Base-by-base conservation (phyloP, 176 grass and related monocot species). In the Zizania latifolia region DNA sequence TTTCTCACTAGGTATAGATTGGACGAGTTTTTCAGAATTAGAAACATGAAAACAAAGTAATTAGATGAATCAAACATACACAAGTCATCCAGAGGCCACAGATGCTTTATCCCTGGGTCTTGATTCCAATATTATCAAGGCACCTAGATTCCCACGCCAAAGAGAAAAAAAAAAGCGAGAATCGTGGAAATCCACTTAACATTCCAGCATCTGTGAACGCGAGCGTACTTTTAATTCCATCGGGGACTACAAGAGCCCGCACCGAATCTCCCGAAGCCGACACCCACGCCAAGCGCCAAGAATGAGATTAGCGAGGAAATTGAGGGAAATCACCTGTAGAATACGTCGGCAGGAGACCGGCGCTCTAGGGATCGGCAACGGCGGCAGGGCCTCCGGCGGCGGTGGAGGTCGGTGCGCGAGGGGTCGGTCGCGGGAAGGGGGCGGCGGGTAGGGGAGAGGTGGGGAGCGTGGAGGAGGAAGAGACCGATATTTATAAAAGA, bases 111-210 rank as follows among this genome's bases (percentile, higher is more conserved):
- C 64, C 66, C 13, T 0, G 17, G 66, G 72, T 59, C 73, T 59
- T 72, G 59, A 63, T 51, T 77, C 46, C 30, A 7, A 33, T 51
- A 78, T 10, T 32, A 78, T 32, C 56, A 71, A 2, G 50, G 13
- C 68, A 74, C 50, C 32, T 22, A 53, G 69, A 74, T 61, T 68
- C 26, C 62, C 68, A 29, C 60, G 48, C 6, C 67, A 27, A 72
- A 48, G 16, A 48, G n/a, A n/a, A n/a, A 6, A 16, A 46, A 46
- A 4, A 83, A 51, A 39, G 50, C 13, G 39, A 30, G 58, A 71
- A 81, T 62, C 71, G 63, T 55, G 5, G 56, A 26, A 65, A 41
- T 9, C 12, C 19, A 77, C 9, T 23, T 17, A 80, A 35, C 8
- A 41, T 40, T 32, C 65, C 10, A 66, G 15, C 29, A 30, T 55